These are phyloP conservation scores for Panicum miliaceum DNA, from an alignment of 176 grass and related monocot species.

Conservation along the genomic window DNA sequence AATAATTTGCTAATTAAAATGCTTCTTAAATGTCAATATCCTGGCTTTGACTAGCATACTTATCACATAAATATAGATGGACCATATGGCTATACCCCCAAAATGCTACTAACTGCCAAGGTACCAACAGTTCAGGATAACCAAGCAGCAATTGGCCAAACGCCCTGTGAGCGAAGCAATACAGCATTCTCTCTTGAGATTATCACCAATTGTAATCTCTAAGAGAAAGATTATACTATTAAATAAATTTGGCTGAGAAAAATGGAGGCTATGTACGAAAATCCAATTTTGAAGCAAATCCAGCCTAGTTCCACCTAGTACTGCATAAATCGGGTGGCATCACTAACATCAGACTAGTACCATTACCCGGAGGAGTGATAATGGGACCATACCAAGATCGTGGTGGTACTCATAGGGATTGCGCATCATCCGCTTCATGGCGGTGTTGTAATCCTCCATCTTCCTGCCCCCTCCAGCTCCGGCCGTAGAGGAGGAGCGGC, in stretches of 20 bases:
- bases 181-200: not conserved
- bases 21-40: no score
- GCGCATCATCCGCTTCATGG: constrained; percentile 91
- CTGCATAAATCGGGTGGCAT: not conserved
- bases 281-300: not conserved
- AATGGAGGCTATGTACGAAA: not conserved
- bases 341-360: not conserved
- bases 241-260: not conserved
- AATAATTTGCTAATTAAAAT: no score
- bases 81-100: no score
- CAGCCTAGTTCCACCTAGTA: not conserved
- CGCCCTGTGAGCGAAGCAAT: no score
- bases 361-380: not conserved
- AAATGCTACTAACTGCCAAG: no score
- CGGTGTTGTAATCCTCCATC: constrained; percentile 83
- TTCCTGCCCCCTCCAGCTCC: constrained; percentile 33
- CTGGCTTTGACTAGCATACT: no score
- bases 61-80: no score
- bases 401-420: constrained; percentile 88
- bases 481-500: constrained; percentile 51
- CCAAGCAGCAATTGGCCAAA: no score
- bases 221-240: not conserved
- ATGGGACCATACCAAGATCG: constrained; percentile 59
- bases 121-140: no score
- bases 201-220: not conserved